Evolutionary conservation across 2,329 filamentous ascomycete genomes (phyloP).

Genomic region (Diaporthe velutina): DNA sequence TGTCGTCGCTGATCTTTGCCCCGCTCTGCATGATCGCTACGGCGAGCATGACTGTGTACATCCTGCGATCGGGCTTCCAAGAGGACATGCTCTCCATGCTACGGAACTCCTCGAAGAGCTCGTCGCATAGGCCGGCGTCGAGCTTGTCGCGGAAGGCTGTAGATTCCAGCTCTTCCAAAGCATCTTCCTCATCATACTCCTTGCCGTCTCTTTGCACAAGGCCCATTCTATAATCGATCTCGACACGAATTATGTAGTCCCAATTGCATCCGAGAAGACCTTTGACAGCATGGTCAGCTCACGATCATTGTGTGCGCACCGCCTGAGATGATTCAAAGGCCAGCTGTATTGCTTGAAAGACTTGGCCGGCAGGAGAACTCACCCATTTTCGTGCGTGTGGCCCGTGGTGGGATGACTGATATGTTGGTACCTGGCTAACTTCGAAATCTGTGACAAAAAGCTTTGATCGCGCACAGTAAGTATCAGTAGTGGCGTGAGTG

Average conservation of each 20-base stretch:
- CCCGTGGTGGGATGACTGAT: too few relatives aligned
- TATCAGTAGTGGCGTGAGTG: too few relatives aligned
- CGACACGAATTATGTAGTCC: conserved; percentile 23
- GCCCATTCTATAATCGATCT: background rate
- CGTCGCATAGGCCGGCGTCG: conserved; percentile 32
- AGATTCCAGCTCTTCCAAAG: background rate
- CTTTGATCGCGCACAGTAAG: too few relatives aligned
- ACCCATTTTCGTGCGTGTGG: too few relatives aligned
- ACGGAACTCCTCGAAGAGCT: conserved; percentile 30
- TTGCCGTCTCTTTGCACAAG: background rate
- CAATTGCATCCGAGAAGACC: conserved; percentile 33
- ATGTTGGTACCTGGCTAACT: too few relatives aligned
- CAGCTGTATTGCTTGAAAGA: too few relatives aligned
- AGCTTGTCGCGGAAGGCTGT: conserved; percentile 22
- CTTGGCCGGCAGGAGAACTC: background rate
- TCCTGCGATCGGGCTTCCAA: conserved; percentile 31
- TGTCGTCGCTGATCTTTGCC: conserved; percentile 41
- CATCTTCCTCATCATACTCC: background rate
- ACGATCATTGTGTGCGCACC: fast-evolving
- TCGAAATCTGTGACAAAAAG: too few relatives aligned
- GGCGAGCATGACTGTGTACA: conserved; percentile 39
- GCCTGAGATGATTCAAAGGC: too few relatives aligned
- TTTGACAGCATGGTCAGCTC: background rate
- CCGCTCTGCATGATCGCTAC: conserved; percentile 44
- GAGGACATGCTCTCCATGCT: conserved; percentile 46